Base-by-base conservation (phyloP, 495 filamentous ascomycete species). In the Daldinia childiae region DNA sequence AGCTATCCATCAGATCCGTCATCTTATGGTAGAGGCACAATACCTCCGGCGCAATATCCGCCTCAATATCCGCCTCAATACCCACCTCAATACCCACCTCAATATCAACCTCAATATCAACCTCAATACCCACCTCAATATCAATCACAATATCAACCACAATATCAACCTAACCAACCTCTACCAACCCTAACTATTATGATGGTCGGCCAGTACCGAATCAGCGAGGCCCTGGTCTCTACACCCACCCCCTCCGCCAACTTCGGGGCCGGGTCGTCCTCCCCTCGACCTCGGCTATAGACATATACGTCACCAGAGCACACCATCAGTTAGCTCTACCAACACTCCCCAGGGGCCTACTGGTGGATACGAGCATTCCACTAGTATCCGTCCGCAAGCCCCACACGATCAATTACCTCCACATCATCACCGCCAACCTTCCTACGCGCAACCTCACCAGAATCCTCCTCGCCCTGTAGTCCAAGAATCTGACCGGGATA, bases 271-370 rank as follows among this genome's bases (percentile, higher is more conserved):
- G 24, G 32, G 52, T 41, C 56, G 34, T 17, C 36, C 19, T 24
- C 32, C 50, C 4, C 41, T 56, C 6, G 39, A 68, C 56, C 41
- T 66, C 57, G 62, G 45, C 32, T 67, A 72, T 61, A 76, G 73
- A 61, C 79, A 82, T 71, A 69, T 58, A 14, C 79, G 79, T 27
- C 69, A 77, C 52, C 76, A 78, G 68, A 82, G 79, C 48, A 79
- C 73, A 7, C 81, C 81, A 8, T 68, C 62, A 19, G 57, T 55
- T n/a, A 26, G 58, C 17, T 72, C 68, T 45, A 1, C 19, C 2
- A 50, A 26, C 26, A 32, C 19, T 27, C 30, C 64, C 7, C 62
- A 59, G 6, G 3, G 41, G 11, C 19, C 66, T 24, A 17, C 24
- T 6, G 11, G 43, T 29, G 66, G 52, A 39, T 61, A 69, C 36